Percentiles rank a stretch among this genome's conserved stretches.
phyloP scores from a whole-genome alignment of 2,329 filamentous ascomycete species.

The Pseudocercospora crystallina region DNA sequence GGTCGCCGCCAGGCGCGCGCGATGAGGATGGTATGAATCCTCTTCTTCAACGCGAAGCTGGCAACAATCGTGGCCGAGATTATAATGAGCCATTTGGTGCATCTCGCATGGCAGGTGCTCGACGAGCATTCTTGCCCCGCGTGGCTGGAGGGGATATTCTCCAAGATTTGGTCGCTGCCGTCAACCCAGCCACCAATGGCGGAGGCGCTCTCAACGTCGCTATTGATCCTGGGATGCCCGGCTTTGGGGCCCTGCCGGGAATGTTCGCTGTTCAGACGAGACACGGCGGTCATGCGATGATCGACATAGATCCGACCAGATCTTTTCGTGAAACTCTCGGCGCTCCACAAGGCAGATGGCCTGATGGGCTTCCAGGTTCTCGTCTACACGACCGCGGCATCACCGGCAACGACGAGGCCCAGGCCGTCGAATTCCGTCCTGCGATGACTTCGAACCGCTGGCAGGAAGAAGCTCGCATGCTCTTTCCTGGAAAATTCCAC shows the following conservation, averaged over 20 bases:
- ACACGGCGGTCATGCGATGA: slow-evolving; percentile 19
- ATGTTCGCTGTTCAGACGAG: slow-evolving; percentile 26
- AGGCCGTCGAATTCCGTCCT: slow-evolving; percentile 72
- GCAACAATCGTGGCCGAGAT: slow-evolving; percentile 7
- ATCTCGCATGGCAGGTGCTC: slow-evolving; percentile 15
- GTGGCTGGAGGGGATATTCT: slow-evolving; percentile 21
- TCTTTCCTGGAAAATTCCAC: slow-evolving; percentile 65
- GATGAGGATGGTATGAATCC: slow-evolving; percentile 85
- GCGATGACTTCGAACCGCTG: slow-evolving; percentile 74
- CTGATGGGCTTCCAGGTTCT: slow-evolving; percentile 43
- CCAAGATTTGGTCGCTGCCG: slow-evolving; percentile 28
- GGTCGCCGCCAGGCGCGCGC: slow-evolving; percentile 41
- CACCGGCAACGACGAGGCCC: slow-evolving; percentile 60
- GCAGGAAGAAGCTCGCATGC: slow-evolving; percentile 83
- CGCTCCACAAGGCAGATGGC: slow-evolving; percentile 14
- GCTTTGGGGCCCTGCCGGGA: slow-evolving; percentile 18
- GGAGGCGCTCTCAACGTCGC: slow-evolving; percentile 26
- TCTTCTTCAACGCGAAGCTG: slow-evolving; percentile 60
- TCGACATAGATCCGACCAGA: slow-evolving; percentile 31
- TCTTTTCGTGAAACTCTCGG: slow-evolving; percentile 25
- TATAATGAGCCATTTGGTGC: slow-evolving; percentile 5
- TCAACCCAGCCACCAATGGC: slow-evolving; percentile 19
- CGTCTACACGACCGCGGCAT: slow-evolving; percentile 45
- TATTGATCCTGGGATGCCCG: slow-evolving; percentile 25
- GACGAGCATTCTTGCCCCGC: slow-evolving; percentile 26